Evolutionary conservation across 2,329 filamentous ascomycete genomes (phyloP).

Genomic region (Botryotinia convoluta): DNA sequence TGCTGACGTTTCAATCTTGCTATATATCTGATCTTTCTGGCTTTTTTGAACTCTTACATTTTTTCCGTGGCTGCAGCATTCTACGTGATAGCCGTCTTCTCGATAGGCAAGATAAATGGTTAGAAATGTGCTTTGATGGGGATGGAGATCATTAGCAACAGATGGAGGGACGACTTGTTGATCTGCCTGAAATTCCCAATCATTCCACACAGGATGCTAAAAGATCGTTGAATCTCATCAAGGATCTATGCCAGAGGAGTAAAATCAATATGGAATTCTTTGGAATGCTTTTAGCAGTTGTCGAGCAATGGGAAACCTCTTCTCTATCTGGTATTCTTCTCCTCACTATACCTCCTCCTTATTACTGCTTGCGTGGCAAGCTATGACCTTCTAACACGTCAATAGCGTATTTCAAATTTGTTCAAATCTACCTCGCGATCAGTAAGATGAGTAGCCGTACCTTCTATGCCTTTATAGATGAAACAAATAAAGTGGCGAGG

Average conservation of each 20-base stretch:
- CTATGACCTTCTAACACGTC: background rate
- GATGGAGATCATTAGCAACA: background rate
- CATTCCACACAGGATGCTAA: background rate
- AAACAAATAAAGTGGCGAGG: background rate
- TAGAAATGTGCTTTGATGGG: background rate
- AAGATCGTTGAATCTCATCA: background rate
- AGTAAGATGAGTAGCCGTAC: background rate
- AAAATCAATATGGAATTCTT: background rate
- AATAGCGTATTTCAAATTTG: background rate
- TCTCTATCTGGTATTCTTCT: background rate
- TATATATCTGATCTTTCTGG: background rate
- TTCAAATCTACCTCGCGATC: background rate
- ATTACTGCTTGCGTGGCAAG: background rate
- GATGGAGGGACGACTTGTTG: background rate
- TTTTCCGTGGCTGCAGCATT: slow-evolving; percentile 4
- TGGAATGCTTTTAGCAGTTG: background rate
- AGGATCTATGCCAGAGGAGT: background rate
- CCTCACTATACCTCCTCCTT: background rate
- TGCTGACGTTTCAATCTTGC: slow-evolving; percentile 5
- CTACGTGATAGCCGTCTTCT: background rate
- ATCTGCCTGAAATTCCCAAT: background rate
- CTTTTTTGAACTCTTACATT: slow-evolving; percentile 4
- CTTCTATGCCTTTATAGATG: background rate
- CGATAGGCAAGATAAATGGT: background rate
- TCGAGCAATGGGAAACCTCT: background rate